phyloP scores from a whole-genome alignment of 495 filamentous ascomycete species.

The Penicillium cinerascens region DNA sequence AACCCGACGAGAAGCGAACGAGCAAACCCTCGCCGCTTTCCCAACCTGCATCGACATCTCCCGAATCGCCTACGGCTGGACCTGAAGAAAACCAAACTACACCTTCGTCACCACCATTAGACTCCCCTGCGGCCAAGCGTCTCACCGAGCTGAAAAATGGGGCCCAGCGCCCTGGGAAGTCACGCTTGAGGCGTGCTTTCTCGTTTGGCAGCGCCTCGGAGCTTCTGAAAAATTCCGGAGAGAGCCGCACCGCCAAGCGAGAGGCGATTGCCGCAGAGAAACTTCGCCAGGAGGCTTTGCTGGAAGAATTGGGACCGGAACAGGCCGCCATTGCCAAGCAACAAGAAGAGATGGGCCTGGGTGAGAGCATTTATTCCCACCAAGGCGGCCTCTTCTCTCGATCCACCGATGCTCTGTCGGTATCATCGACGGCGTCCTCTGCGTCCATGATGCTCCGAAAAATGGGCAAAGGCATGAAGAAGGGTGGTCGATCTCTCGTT shows the following conservation, averaged over 20 bases:
- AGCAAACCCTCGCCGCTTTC: slow-evolving; percentile 84
- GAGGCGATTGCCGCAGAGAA: slow-evolving; percentile 57
- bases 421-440: slow-evolving; percentile 96
- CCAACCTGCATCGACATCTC: slow-evolving; percentile 61
- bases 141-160: slow-evolving; percentile 78
- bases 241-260: slow-evolving; percentile 54
- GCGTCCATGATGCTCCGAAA: slow-evolving; percentile 99
- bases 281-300: slow-evolving; percentile 65
- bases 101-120: slow-evolving; percentile 24
- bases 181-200: slow-evolving; percentile 85
- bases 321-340: slow-evolving; percentile 86
- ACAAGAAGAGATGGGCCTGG: slow-evolving; percentile 88
- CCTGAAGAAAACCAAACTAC: slow-evolving; percentile 26
- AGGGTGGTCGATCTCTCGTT: slow-evolving; percentile 81
- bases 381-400: slow-evolving; percentile 81
- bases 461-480: slow-evolving; percentile 98
- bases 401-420: slow-evolving; percentile 94
- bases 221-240: slow-evolving; percentile 66
- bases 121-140: slow-evolving; percentile 74
- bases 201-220: slow-evolving; percentile 97
- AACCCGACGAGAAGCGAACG: slow-evolving; percentile 54
- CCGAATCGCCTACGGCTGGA: slow-evolving; percentile 24
- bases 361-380: slow-evolving; percentile 89
- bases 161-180: slow-evolving; percentile 70
- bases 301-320: slow-evolving; percentile 74